Percentiles rank a stretch among this genome's conserved stretches.
Evolutionary conservation across 2,329 filamentous ascomycete genomes (phyloP).

Genomic region (Cercospora nicotianae): DNA sequence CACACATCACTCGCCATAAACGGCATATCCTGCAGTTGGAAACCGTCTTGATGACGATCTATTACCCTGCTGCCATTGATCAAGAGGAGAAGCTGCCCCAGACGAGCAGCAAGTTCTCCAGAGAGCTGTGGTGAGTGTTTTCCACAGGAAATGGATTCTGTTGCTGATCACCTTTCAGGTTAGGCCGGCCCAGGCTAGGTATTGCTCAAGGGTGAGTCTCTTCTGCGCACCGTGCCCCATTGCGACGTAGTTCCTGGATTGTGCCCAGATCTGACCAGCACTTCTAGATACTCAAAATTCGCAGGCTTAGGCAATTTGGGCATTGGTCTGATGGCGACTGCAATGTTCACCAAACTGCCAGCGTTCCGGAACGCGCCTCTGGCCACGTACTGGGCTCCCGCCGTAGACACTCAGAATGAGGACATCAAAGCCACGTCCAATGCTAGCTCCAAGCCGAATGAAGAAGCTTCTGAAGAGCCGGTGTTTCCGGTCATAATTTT

Average conservation of each 20-base stretch:
- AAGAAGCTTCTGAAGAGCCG: conserved; percentile 41
- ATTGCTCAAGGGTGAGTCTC: conserved; percentile 52
- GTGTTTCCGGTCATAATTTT: conserved; percentile 65
- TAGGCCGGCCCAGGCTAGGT: conserved; percentile 58
- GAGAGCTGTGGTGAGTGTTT: conserved; percentile 55
- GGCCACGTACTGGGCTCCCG: conserved; percentile 44
- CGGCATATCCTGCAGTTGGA: conserved; percentile 54
- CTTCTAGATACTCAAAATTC: conserved; percentile 58
- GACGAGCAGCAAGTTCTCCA: conserved; percentile 44
- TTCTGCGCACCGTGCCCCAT: neutral
- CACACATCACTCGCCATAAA: conserved; percentile 52
- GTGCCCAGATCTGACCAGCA: neutral
- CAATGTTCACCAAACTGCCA: conserved; percentile 66
- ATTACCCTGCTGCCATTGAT: conserved; percentile 57
- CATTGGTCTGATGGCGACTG: conserved; percentile 56
- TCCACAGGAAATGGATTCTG: neutral
- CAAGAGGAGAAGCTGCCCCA: conserved; percentile 37
- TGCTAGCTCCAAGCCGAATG: conserved; percentile 42
- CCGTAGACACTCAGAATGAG: conserved; percentile 44
- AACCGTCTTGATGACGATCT: conserved; percentile 65
- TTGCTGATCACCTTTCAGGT: conserved; percentile 19
- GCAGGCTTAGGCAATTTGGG: conserved; percentile 53
- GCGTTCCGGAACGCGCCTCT: neutral
- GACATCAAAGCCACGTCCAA: conserved; percentile 46
- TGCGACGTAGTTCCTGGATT: neutral